These are phyloP conservation scores for Kodamaea laetipori DNA, from an alignment of 805 yeast genomes.

Conservation along the genomic window DNA sequence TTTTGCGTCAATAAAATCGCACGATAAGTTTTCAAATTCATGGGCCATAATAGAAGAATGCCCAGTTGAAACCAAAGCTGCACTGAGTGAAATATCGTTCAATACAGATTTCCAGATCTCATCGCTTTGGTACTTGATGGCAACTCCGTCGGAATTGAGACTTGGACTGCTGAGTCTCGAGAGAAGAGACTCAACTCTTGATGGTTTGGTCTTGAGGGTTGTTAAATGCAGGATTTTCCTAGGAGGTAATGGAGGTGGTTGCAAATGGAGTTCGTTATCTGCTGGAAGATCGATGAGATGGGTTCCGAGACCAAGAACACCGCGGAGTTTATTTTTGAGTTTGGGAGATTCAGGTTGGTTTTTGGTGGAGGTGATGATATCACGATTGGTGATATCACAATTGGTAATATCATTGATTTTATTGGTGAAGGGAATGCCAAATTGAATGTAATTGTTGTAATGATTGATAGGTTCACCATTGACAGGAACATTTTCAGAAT, in stretches of 20 bases:
- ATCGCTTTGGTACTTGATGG: constrained; percentile 4
- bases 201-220: not conserved
- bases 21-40: constrained; percentile 24
- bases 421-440: too few species aligned
- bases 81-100: constrained; percentile 37
- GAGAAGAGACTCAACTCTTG: constrained; percentile 2
- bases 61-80: constrained; percentile 40
- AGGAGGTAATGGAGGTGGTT: constrained; percentile 5
- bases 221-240: not conserved
- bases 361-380: too few species aligned
- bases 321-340: not conserved
- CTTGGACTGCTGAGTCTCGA: constrained; percentile 3
- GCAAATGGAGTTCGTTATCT: not conserved
- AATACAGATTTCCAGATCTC: constrained; percentile 33
- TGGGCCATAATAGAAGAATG: constrained; percentile 22
- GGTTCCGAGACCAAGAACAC: not conserved
- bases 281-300: constrained; percentile 1
- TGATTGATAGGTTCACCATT: too few species aligned
- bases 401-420: too few species aligned
- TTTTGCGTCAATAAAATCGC: constrained; percentile 33
- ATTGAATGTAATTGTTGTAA: too few species aligned
- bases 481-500: too few species aligned
- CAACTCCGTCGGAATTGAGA: constrained; percentile 3
- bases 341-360: not conserved
- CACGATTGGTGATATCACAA: too few species aligned